Evolutionary conservation across 2,329 filamentous ascomycete species (phyloP).

Genomic region (Fonsecaea pugnacius): DNA sequence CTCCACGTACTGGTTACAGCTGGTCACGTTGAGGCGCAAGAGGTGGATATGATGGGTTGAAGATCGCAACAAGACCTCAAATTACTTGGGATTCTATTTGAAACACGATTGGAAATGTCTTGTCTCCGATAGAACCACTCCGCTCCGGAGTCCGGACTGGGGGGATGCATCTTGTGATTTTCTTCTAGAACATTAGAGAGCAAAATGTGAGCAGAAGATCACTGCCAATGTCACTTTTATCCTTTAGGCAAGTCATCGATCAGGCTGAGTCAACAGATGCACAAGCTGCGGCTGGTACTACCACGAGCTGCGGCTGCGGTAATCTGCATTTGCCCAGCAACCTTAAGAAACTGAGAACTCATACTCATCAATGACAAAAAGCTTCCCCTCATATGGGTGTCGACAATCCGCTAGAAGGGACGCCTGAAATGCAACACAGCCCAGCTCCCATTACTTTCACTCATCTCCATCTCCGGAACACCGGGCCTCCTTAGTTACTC

Average conservation of each 20-base stretch:
- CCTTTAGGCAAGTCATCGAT: not conserved
- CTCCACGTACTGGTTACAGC: not conserved
- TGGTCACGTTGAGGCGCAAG: not conserved
- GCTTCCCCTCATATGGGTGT: not conserved
- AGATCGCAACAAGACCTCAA: not conserved
- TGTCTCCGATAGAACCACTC: not conserved
- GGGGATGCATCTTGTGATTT: not conserved
- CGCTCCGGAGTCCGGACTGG: too few species aligned
- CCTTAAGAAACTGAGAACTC: not conserved
- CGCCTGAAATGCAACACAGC: not conserved
- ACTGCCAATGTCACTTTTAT: not conserved
- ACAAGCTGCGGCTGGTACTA: not conserved
- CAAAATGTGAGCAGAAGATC: not conserved
- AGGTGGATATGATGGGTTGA: not conserved
- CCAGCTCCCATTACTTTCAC: not conserved
- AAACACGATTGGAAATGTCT: not conserved
- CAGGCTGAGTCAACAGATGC: not conserved
- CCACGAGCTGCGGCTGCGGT: not conserved
- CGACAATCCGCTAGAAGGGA: not conserved
- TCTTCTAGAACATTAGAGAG: not conserved
- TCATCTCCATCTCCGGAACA: not conserved
- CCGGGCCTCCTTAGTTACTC: not conserved
- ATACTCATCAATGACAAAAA: constrained; percentile 6
- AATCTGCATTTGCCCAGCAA: not conserved
- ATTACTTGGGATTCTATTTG: not conserved